Evolutionary conservation across 768 basidiomycete genomes (phyloP), one percentile per base, ranked within the genome.

Genomic region (Trametes meyenii): DNA sequence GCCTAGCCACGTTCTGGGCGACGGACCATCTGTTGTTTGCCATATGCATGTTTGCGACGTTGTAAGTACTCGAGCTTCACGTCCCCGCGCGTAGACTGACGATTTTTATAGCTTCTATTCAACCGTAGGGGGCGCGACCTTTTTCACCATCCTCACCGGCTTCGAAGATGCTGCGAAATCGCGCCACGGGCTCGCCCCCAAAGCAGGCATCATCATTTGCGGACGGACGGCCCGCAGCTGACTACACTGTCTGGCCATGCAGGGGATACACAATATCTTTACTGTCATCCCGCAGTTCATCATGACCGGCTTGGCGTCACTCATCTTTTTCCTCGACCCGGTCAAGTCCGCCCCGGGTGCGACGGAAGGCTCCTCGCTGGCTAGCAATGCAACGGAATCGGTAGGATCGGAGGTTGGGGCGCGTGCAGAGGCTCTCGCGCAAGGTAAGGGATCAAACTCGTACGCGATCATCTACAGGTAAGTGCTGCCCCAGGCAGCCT

Each of bases 231-330:
- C 10, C 29, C 35, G 48, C 40, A n/a, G 53, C 39, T 64, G 36
- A 61, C 33, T n/a, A 45, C 13, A n/a, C 29, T 33, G 29, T 33
- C 29, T 14, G 21, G 5, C 39, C 16, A 5, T 14, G 36, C 62
- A 94, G 92, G 95, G 96, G 42, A 96, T 98, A 54, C 95, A 98
- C 74, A 98, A 97, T 69, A 84, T 97, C 60, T 96, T 91, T 74
- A 79, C 98, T 63, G 96, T 98, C 60, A 77, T 97, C 8, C 96
- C 96, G 0, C 96, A 98, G 70, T 96, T 98, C 75, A 80, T 98
- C 43, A 89, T 96, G 35, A 96, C 92, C 0, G 94, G 87, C 24
- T 73, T 98, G 5, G 87, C 94, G 0, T 85, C 94, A 10, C 77
- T 96, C 62, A 82, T 98, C 48, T 91, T 90, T 16, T 74, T 97